Percentiles rank a stretch among this genome's conserved stretches.
phyloP scores from a whole-genome alignment of 2,329 filamentous ascomycete genomes.

The Epichloe uncinata region DNA sequence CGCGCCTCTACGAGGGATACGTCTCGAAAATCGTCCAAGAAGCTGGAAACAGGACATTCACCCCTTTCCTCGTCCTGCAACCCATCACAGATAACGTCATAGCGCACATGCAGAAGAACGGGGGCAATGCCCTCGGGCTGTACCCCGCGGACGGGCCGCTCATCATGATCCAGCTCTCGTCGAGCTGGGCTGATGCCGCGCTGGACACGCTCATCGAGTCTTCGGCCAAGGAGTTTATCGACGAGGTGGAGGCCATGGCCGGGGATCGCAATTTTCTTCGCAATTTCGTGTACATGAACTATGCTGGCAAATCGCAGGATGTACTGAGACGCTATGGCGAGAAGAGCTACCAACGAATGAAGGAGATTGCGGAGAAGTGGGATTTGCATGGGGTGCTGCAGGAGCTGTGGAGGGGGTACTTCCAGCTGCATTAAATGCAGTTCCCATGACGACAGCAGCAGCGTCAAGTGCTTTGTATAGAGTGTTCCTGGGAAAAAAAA shows the following conservation, averaged over 20 bases:
- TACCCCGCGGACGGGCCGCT: slow-evolving; percentile 12
- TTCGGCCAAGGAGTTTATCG: slow-evolving; percentile 21
- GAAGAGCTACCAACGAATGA: slow-evolving; percentile 22
- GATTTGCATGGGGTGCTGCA: slow-evolving; percentile 25
- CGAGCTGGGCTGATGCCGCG: not conserved
- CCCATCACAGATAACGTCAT: slow-evolving; percentile 26
- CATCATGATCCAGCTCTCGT: not conserved
- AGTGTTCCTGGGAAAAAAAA: too few relatives aligned
- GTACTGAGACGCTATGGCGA: slow-evolving; percentile 27
- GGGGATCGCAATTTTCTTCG: slow-evolving; percentile 17
- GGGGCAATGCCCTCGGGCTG: slow-evolving; percentile 21
- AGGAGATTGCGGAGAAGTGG: slow-evolving; percentile 20
- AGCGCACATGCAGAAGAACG: slow-evolving; percentile 19
- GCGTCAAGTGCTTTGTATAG: too few relatives aligned
- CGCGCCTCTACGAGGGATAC: not conserved
- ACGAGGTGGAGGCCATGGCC: slow-evolving; percentile 14
- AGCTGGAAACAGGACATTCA: slow-evolving; percentile 1
- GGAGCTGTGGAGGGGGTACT: slow-evolving; percentile 23
- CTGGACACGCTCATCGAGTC: slow-evolving; percentile 7
- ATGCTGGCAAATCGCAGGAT: slow-evolving; percentile 27
- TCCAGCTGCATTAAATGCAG: slow-evolving; percentile 18
- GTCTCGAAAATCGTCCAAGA: not conserved
- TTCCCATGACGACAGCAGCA: too few relatives aligned
- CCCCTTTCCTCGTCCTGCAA: slow-evolving; percentile 23
- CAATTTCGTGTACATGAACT: slow-evolving; percentile 32